Evolutionary conservation across 2,329 filamentous ascomycete species (phyloP), one percentile per base, ranked within the genome.

Genomic region (Diaporthe sp.): DNA sequence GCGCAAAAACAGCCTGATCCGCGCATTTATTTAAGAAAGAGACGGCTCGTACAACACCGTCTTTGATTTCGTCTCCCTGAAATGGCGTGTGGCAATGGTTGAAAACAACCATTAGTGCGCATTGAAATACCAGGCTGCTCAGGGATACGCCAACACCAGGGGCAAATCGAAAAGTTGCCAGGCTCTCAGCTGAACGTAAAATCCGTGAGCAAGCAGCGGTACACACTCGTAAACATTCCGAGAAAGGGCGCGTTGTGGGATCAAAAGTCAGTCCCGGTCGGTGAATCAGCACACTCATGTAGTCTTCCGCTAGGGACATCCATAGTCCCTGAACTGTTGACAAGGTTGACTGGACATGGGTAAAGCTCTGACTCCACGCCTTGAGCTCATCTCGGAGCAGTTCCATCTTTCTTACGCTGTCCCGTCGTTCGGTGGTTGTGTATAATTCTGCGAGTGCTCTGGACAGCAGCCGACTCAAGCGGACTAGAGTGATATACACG

Each of bases 61-160:
- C 35, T 8, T 40, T 57, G 35, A 42, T 22, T 17, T 33, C 33
- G 35, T 12, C 10, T 19, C 22, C 58, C 22, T n/a, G 40, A 33
- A 25, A 22, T 64, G 57, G 22, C 28, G 25, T n/a, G 12, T 70
- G 67, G 38, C 67, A 70, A 45, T 45, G 40, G 22, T 42, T 42
- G 50, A 70, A 57, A 15, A 70, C 22, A 5, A 70, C n/a, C 67
- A 70, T 70, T n/a, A 70, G 35, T 40, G 67, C 67, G 52, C 67
- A 57, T 25, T 70, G 67, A 33, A 70, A 70, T 1, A 64, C 35
- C n/a, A 70, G 15, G 50, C 67, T 70, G 50, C 67, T 57, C 67
- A 55, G 15, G 4, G 52, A 10, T 33, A 50, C 47, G 12, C 10
- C 13, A 25, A 55, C 22, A 17, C 33, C 67, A 28, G 67, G 50